Evolutionary conservation across 495 filamentous ascomycete species (phyloP).

Genomic region (Cryomyces minteri): DNA sequence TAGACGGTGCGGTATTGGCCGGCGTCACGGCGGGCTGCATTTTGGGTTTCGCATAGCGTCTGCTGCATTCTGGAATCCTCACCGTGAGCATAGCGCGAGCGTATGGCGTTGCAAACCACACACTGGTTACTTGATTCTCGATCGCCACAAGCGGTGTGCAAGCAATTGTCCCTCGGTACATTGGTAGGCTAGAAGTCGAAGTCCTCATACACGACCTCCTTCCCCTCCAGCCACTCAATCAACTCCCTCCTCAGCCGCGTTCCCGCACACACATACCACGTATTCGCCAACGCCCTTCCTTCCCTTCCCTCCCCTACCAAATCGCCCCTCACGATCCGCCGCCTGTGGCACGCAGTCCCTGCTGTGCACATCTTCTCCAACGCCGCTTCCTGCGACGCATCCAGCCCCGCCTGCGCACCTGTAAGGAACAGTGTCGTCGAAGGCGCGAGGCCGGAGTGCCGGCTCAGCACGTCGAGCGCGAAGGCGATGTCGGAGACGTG

Average conservation of each 20-base stretch:
- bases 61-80: too few species aligned
- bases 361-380: conserved; percentile 11
- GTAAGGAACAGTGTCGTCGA: conserved; percentile 45
- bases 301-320: conserved; percentile 13
- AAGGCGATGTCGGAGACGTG: conserved; percentile 39
- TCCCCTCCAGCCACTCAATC: conserved; percentile 42
- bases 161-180: too few species aligned
- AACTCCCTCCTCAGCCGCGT: conserved; percentile 33
- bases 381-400: conserved; percentile 14
- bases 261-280: conserved; percentile 53
- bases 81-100: too few species aligned
- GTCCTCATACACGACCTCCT: conserved; percentile 46
- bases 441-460: conserved; percentile 28
- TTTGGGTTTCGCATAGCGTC: too few species aligned
- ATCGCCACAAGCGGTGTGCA: too few species aligned
- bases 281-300: conserved; percentile 7
- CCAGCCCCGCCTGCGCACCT: conserved; percentile 16
- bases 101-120: too few species aligned
- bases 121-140: too few species aligned
- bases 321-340: conserved; percentile 37
- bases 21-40: too few species aligned
- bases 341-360: conserved; percentile 25
- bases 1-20: neutral
- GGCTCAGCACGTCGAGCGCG: conserved; percentile 37
- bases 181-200: conserved; percentile 38